These are phyloP conservation scores for Gaeumannomyces tritici DNA, from an alignment of 2,329 filamentous ascomycete species.

Conservation along the genomic window DNA sequence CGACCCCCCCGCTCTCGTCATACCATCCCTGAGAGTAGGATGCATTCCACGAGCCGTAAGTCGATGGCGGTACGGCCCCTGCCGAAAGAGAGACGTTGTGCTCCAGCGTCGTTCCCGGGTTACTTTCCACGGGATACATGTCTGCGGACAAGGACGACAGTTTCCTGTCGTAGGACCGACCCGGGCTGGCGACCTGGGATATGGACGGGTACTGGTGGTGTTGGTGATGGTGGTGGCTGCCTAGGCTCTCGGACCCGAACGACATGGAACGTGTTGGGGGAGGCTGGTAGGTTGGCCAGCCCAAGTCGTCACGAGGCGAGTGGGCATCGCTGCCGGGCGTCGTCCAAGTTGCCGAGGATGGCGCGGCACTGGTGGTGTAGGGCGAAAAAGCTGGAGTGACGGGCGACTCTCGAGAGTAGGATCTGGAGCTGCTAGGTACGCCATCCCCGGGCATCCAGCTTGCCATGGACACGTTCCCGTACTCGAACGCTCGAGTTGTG, in stretches of 20 bases:
- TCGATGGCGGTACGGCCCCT: conserved; percentile 24
- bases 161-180: conserved; percentile 32
- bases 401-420: conserved; percentile 39
- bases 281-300: conserved; percentile 30
- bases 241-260: conserved; percentile 32
- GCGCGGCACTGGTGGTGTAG: conserved; percentile 31
- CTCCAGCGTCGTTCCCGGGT: conserved; percentile 22
- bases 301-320: conserved; percentile 30
- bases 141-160: conserved; percentile 28
- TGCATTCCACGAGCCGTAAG: conserved; percentile 34
- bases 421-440: conserved; percentile 28
- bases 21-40: conserved; percentile 33
- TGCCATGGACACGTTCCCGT: conserved; percentile 25
- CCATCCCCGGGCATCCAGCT: conserved; percentile 36
- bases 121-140: conserved; percentile 30
- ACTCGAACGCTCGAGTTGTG: conserved; percentile 25
- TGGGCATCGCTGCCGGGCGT: conserved; percentile 23
- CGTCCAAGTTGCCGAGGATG: conserved; percentile 30
- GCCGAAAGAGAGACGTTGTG: conserved; percentile 26
- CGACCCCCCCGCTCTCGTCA: conserved; percentile 14
- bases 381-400: conserved; percentile 40
- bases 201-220: conserved; percentile 33
- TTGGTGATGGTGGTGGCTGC: conserved; percentile 18
- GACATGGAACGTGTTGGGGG: conserved; percentile 36
- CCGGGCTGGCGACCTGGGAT: conserved; percentile 19